Percentiles rank a stretch among this genome's conserved stretches.
These are phyloP conservation scores for Agaricus sinodeliciosus DNA, from an alignment of 768 basidiomycete genomes.

Conservation along the genomic window DNA sequence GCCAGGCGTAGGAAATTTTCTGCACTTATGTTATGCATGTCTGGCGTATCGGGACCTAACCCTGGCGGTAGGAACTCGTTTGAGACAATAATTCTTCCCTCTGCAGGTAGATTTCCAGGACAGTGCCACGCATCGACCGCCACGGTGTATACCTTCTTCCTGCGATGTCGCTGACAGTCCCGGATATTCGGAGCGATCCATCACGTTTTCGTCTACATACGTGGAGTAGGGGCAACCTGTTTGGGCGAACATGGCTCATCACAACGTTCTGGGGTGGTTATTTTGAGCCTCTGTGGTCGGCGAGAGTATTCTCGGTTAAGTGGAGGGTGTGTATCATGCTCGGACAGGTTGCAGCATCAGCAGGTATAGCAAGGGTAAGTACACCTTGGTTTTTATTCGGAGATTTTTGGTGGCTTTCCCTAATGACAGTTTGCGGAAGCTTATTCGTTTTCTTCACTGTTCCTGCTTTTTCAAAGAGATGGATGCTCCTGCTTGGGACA, in stretches of 20 bases:
- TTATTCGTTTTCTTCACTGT: no score
- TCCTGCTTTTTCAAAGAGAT: no score
- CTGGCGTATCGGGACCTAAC: background rate
- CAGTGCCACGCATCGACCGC: background rate
- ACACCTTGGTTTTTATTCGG: background rate
- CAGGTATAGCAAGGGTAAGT: background rate
- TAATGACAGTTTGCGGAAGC: no score
- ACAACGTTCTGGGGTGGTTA: constrained; percentile 9
- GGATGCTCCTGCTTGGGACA: no score
- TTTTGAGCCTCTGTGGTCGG: background rate
- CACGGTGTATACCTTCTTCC: background rate
- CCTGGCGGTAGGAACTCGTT: background rate
- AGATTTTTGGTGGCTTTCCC: background rate
- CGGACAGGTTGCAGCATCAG: background rate
- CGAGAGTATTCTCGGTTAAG: background rate
- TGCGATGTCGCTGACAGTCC: background rate
- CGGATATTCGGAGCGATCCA: constrained; percentile 5
- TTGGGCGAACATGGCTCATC: background rate
- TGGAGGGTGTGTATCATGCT: background rate
- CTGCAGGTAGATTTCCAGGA: background rate
- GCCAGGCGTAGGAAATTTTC: background rate
- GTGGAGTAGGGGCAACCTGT: constrained; percentile 1
- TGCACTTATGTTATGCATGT: background rate
- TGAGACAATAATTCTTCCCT: background rate
- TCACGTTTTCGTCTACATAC: background rate